Evolutionary conservation across 192 early-diverging fungal genomes (phyloP), one percentile per base, ranked within the genome.

Genomic region (Entomortierella lignicola): DNA sequence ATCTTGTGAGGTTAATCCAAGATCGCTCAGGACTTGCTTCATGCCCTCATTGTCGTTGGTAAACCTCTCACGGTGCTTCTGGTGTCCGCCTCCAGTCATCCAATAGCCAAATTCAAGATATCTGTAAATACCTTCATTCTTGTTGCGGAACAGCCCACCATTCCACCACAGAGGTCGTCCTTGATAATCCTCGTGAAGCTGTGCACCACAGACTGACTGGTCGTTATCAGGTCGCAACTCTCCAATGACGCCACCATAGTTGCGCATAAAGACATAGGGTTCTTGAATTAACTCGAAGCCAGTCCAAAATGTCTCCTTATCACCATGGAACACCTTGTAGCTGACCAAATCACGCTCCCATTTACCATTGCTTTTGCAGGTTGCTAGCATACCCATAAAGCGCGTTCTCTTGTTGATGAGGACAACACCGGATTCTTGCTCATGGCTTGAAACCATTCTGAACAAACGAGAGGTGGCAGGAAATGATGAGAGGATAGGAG

Each of bases 271-370:
- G 30, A 67, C 72, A 62, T 87, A 87, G 17, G 87, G 89, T 37
- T 85, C 82, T 18, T 87, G 81, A 27, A 85, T 41, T 81, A 89
- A 80, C 69, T 91, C 91, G 42, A 72, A 85, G 12, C 88, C 89
- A 23, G 89, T 74, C 91, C 91, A 92, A 52, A 89, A 92, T 8
- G 91, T 84, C 66, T 92, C 91, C 67, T 92, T 92, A 77, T 92
- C 91, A 26, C 90, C 89, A 43, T 86, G 82, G 4, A 85, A 71
- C 25, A 71, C 51, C 11, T 69, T 71, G 31, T 89, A 89, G 37
- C 84, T 77, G 21, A 85, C 77, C 27, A 81, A 48, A 34, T 88
- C 83, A 20, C 88, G 81, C 34, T 83, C 84, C 41, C 57, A 69
- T 30, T 85, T 81, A 34, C 66, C 80, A 59, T 90, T 91, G 63